Evolutionary conservation across 805 yeast species (phyloP).

Genomic region (Phaffomyces thermotolerans): DNA sequence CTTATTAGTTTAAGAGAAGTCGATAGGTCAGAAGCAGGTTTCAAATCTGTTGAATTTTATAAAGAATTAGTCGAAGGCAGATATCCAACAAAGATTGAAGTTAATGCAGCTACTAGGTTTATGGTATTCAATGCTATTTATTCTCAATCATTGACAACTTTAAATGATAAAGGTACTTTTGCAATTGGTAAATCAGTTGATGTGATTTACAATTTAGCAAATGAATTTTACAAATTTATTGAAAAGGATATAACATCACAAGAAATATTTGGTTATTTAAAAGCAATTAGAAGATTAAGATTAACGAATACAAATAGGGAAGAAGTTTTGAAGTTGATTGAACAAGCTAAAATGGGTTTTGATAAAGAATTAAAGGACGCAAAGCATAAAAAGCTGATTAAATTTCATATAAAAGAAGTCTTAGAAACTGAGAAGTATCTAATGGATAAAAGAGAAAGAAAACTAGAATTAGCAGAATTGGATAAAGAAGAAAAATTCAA

Average conservation of each 20-base stretch:
- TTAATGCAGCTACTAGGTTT: constrained; percentile 14
- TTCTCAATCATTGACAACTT: constrained; percentile 11
- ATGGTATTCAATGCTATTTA: constrained; percentile 20
- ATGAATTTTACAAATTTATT: constrained; percentile 8
- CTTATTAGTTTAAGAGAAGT: constrained; percentile 9
- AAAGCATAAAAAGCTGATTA: constrained; percentile 1
- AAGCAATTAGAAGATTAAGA: constrained; percentile 20
- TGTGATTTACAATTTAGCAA: constrained; percentile 14
- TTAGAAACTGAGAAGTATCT: constrained; percentile 9
- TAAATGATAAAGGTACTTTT: constrained; percentile 17
- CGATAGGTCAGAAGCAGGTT: constrained; percentile 9
- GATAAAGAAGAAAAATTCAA: constrained; percentile 5
- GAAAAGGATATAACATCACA: constrained; percentile 8
- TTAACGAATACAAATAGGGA: constrained; percentile 13
- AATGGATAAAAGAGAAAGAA: constrained; percentile 13
- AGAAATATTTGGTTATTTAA: constrained; percentile 18
- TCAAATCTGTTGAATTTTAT: constrained; percentile 13
- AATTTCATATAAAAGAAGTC: constrained; percentile 8
- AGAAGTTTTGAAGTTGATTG: constrained; percentile 9
- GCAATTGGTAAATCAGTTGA: constrained; percentile 15
- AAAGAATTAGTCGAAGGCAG: constrained; percentile 6
- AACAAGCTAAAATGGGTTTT: constrained; percentile 7
- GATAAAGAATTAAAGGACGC: constrained; percentile 9
- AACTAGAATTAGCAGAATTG: constrained; percentile 6
- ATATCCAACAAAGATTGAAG: constrained; percentile 6